phyloP scores from a whole-genome alignment of 805 yeast genomes.

The Yamadazyma ubonensis region DNA sequence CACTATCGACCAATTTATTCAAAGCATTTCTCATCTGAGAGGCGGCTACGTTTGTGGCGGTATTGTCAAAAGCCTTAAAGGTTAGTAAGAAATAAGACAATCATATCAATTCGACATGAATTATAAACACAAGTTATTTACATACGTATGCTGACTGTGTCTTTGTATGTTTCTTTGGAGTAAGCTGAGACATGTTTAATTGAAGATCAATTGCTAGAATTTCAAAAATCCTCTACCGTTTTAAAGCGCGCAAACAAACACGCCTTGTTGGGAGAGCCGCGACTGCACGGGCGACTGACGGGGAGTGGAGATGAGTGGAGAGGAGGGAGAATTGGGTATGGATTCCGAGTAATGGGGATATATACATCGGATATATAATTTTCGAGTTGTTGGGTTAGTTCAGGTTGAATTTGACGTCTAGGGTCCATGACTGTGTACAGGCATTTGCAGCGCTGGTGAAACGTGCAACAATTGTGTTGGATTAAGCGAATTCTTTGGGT shows the following conservation, averaged over 20 bases:
- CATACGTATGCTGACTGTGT: slow-evolving; percentile 70
- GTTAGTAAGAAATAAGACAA: slow-evolving; percentile 13
- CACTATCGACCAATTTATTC: slow-evolving; percentile 85
- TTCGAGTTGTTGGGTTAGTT: neutral
- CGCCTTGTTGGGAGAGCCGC: neutral
- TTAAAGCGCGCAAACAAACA: slow-evolving; percentile 4
- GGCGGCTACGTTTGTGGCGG: slow-evolving; percentile 93
- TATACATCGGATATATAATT: no score
- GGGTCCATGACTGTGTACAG: no score
- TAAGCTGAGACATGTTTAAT: slow-evolving; percentile 7
- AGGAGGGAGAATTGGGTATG: neutral
- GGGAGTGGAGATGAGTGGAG: neutral
- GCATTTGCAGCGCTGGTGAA: no score
- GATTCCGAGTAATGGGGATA: no score
- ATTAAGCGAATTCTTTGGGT: no score
- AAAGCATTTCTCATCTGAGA: slow-evolving; percentile 96
- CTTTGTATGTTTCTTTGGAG: slow-evolving; percentile 59
- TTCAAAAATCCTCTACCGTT: neutral
- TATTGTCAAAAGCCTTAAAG: slow-evolving; percentile 80
- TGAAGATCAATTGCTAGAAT: neutral
- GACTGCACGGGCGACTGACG: neutral
- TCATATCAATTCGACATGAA: slow-evolving; percentile 14
- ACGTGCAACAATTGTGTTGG: no score
- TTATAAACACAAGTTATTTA: no score
- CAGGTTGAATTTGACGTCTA: no score